Conservation (phyloP, 2,329 filamentous ascomycete genomes). For the Didymella pomorum region DNA sequence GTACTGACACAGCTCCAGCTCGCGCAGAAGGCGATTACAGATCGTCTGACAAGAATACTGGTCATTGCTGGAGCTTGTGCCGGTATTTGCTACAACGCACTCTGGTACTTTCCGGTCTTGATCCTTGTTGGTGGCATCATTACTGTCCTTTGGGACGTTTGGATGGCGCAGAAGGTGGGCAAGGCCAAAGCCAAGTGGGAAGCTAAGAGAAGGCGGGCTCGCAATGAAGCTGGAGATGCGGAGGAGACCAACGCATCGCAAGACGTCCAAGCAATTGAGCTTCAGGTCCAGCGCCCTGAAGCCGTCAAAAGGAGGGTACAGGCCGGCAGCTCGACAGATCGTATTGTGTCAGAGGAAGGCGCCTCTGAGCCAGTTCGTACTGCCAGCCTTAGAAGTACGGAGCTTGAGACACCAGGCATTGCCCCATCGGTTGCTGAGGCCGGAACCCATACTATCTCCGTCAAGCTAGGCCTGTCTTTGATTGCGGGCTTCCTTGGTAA, state of each 20-base stretch:
- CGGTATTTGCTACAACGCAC: constrained; percentile 72
- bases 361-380: constrained; percentile 12
- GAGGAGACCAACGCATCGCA: constrained; percentile 31
- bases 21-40: constrained; percentile 71
- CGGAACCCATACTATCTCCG: constrained; percentile 46
- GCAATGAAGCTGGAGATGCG: constrained; percentile 29
- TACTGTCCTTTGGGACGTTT: constrained; percentile 65
- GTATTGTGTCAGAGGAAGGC: constrained; percentile 21
- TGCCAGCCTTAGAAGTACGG: constrained; percentile 10
- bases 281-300: constrained; percentile 27
- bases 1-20: constrained; percentile 54
- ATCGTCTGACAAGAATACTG: constrained; percentile 67
- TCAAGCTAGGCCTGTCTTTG: constrained; percentile 50
- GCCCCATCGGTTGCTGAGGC: constrained; percentile 29
- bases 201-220: constrained; percentile 28
- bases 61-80: constrained; percentile 70
- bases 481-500: constrained; percentile 60
- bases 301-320: constrained; percentile 34
- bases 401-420: constrained; percentile 1
- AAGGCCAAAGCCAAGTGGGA: constrained; percentile 35
- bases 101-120: constrained; percentile 78
- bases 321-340: constrained; percentile 30
- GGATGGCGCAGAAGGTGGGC: constrained; percentile 56
- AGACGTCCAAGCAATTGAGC: constrained; percentile 15
- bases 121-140: constrained; percentile 64